phyloP scores from a whole-genome alignment of 768 basidiomycete species.

The Phaeolepiota aurea region DNA sequence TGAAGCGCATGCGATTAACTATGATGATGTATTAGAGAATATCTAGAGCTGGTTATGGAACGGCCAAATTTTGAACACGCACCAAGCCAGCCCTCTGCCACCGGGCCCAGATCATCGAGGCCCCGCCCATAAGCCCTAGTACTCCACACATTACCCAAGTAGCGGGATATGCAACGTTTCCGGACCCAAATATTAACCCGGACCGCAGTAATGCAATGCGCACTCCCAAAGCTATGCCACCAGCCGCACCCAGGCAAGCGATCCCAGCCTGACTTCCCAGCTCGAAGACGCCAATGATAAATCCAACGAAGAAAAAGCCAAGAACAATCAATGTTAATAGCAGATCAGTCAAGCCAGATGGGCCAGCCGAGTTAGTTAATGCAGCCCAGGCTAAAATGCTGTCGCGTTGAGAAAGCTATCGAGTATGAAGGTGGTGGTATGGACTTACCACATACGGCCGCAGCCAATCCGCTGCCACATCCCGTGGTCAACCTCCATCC shows the following conservation, averaged over 20 bases:
- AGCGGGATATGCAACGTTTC: slow-evolving; percentile 18
- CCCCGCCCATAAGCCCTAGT: slow-evolving; percentile 27
- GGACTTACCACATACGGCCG: slow-evolving; percentile 29
- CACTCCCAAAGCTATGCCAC: slow-evolving; percentile 50
- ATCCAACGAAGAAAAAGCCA: slow-evolving; percentile 40
- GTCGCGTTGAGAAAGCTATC: neutral
- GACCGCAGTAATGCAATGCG: slow-evolving; percentile 42
- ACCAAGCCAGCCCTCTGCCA: neutral
- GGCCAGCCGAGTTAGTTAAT: slow-evolving; percentile 45
- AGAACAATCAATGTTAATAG: slow-evolving; percentile 41
- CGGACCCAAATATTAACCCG: slow-evolving; percentile 33
- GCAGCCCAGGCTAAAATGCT: slow-evolving; percentile 48
- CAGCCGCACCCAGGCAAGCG: slow-evolving; percentile 35
- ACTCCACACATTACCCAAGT: slow-evolving; percentile 49
- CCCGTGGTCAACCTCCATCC: slow-evolving; percentile 51
- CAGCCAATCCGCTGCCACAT: slow-evolving; percentile 42
- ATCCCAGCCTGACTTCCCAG: slow-evolving; percentile 41
- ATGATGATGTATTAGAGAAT: no score
- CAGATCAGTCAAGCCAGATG: slow-evolving; percentile 42
- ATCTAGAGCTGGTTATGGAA: no score
- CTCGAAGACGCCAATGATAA: slow-evolving; percentile 45
- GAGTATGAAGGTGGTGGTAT: neutral
- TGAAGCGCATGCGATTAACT: slow-evolving; percentile 45
- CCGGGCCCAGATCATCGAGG: neutral
- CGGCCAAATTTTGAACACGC: no score